phyloP scores from a whole-genome alignment of 306 rosid genomes.

The Inga laurina region DNA sequence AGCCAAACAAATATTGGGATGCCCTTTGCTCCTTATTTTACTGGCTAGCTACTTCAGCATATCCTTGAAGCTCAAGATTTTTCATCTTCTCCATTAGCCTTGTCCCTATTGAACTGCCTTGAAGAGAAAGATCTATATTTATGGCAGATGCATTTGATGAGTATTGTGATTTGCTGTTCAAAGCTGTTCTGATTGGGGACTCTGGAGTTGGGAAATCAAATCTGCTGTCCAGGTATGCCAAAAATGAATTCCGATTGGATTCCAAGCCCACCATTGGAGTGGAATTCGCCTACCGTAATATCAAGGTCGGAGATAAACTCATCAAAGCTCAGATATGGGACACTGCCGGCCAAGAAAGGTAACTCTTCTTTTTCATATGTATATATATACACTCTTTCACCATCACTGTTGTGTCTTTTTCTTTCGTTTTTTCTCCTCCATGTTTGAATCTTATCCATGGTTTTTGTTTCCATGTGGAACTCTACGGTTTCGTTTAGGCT shows the following conservation, averaged over 20 bases:
- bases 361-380: background rate
- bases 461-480: background rate
- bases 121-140: constrained; percentile 1
- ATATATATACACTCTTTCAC: background rate
- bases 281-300: constrained; percentile 88
- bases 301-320: constrained; percentile 73
- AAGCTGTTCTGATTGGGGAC: constrained; percentile 87
- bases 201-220: constrained; percentile 96
- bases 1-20: constrained; percentile 2
- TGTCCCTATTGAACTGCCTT: background rate
- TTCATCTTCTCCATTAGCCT: background rate
- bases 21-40: constrained; percentile 22
- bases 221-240: constrained; percentile 85
- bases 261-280: constrained; percentile 94
- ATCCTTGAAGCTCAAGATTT: constrained; percentile 2
- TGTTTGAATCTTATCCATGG: background rate
- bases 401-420: background rate
- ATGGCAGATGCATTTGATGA: constrained; percentile 75
- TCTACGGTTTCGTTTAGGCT: background rate
- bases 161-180: constrained; percentile 88
- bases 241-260: constrained; percentile 77
- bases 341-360: constrained; percentile 98
- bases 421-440: background rate
- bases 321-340: constrained; percentile 98
- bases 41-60: background rate